Evolutionary conservation across 257 asterid species (phyloP).

Genomic region (Catharanthus roseus): DNA sequence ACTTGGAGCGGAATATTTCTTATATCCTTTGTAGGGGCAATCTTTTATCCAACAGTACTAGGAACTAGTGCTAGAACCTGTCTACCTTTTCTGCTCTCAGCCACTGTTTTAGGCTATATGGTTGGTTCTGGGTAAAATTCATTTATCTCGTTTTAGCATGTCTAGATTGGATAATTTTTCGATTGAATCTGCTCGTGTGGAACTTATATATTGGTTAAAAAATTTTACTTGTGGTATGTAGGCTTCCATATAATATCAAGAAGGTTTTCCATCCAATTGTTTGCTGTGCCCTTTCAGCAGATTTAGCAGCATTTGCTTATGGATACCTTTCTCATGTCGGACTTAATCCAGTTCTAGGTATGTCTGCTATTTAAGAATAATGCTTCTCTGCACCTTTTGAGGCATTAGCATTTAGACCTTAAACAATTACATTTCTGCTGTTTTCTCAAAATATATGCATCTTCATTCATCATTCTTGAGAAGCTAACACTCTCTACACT

Average conservation of each 20-base stretch:
- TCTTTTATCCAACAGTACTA: constrained; percentile 62
- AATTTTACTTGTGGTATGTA: constrained; percentile 22
- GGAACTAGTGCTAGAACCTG: constrained; percentile 89
- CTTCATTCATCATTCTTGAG: not conserved
- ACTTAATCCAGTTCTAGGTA: constrained; percentile 81
- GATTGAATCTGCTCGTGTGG: not conserved
- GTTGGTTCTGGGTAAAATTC: constrained; percentile 71
- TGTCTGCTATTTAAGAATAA: not conserved
- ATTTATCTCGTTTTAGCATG: constrained; percentile 12
- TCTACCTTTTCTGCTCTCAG: constrained; percentile 85
- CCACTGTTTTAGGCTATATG: constrained; percentile 84
- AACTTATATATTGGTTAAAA: not conserved
- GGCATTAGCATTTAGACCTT: not conserved
- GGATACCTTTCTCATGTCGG: constrained; percentile 64
- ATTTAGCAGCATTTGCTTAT: constrained; percentile 72
- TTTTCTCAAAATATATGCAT: not conserved
- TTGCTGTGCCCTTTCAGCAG: constrained; percentile 86
- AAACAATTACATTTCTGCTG: not conserved
- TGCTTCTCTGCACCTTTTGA: not conserved
- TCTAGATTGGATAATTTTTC: not conserved
- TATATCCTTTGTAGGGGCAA: constrained; percentile 58
- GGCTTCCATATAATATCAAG: constrained; percentile 75
- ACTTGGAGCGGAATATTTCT: constrained; percentile 69
- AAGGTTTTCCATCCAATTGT: constrained; percentile 87
- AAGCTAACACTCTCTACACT: not conserved